A percentile compares a stretch with the other conserved stretches of the same genome.
phyloP scores from a whole-genome alignment of 805 yeast species.

The Candida gorgasii region DNA sequence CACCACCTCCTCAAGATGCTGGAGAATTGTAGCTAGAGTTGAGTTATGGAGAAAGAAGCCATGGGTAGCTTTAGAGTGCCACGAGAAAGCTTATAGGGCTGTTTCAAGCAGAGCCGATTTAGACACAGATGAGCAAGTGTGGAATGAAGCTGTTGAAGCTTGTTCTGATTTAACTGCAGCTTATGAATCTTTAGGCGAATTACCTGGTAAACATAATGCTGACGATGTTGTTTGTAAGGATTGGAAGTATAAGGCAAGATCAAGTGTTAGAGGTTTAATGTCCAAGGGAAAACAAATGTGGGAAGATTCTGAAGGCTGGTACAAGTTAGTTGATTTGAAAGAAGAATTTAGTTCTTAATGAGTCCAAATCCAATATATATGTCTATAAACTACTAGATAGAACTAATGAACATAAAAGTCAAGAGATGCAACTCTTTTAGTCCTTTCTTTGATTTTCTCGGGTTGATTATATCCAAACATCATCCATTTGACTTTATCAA shows the following conservation, averaged over 20 bases:
- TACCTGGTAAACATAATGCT: slow-evolving; percentile 75
- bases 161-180: slow-evolving; percentile 82
- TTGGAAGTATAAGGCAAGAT: slow-evolving; percentile 84
- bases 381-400: too few relatives aligned
- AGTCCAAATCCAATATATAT: too few relatives aligned
- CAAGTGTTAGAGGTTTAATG: slow-evolving; percentile 70
- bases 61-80: slow-evolving; percentile 83
- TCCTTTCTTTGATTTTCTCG: slow-evolving; percentile 1
- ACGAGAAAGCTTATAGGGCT: slow-evolving; percentile 85
- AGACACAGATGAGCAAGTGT: slow-evolving; percentile 56
- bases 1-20: slow-evolving; percentile 65
- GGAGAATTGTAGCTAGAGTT: slow-evolving; percentile 84
- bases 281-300: slow-evolving; percentile 77
- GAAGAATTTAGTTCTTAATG: too few relatives aligned
- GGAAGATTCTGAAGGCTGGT: slow-evolving; percentile 83
- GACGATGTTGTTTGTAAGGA: slow-evolving; percentile 87
- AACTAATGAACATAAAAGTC: slow-evolving; percentile 25
- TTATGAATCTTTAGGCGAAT: slow-evolving; percentile 83
- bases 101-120: slow-evolving; percentile 63
- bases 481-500: not conserved
- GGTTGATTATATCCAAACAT: not conserved
- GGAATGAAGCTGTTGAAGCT: slow-evolving; percentile 79
- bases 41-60: slow-evolving; percentile 86
- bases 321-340: slow-evolving; percentile 54
- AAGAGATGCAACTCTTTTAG: slow-evolving; percentile 23